Evolutionary conservation across 495 filamentous ascomycete species (phyloP), one percentile per base, ranked within the genome.

Genomic region (Entonaema liquescens): DNA sequence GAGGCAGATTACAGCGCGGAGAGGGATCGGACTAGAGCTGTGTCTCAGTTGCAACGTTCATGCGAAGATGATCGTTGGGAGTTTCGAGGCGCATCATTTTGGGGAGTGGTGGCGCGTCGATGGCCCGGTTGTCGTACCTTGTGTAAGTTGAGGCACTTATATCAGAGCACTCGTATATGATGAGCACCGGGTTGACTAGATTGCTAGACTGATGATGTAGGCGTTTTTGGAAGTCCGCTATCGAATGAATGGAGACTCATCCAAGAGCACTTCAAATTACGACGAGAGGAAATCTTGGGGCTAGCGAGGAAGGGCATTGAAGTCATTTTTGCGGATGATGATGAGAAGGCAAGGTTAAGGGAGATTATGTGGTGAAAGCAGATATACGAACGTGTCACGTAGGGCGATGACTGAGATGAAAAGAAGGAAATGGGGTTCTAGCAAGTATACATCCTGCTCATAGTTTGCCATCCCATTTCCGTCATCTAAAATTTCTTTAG

Each of bases 41-140:
- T 95, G 92, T 59, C 79, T 95, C 69, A 91, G 88, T 54, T 95
- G 92, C 77, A 95, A 95, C 78, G 91, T 95, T 15, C 86, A 90
- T 71, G 90, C 90, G 3, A 87, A 88, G 70, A 86, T 96, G 87
- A 89, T 90, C 60, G 68, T 72, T 0, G 92, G 92, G 0, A 86
- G 87, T 3, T 91, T 90, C 74, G 75, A 82, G 49, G 87, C 87
- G 62, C 91, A 93, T 81, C 91, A 93, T 83, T 92, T 93, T 76
- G 87, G 88, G n/a, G 82, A 83, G 54, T 92, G 90, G 90, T 80
- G 76, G 79, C 78, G 73, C 21, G 79, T 82, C 3, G 65, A 78
- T 0, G 78, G 74, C 8, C 63, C 71, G 0, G 64, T 80, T 11
- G 79, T 82, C 5, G 76, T 80, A 23, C 69, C 82, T 52, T 77